These are phyloP conservation scores for Aspergillus ellipticus DNA, from an alignment of 495 filamentous ascomycete genomes.

Conservation along the genomic window DNA sequence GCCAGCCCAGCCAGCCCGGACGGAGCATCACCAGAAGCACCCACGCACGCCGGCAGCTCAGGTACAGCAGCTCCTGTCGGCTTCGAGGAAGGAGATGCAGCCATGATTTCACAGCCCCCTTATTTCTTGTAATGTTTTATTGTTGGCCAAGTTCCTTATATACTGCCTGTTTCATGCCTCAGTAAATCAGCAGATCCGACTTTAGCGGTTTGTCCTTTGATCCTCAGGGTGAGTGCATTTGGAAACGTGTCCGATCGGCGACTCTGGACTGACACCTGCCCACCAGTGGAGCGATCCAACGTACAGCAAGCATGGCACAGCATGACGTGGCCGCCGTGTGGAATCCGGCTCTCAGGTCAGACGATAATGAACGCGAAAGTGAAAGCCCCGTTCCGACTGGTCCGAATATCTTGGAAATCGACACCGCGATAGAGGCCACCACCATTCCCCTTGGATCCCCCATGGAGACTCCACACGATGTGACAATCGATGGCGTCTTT, in stretches of 20 bases:
- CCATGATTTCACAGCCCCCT: not conserved
- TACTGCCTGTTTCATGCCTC: slow-evolving; percentile 10
- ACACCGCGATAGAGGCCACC: slow-evolving; percentile 6
- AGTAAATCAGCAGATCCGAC: slow-evolving; percentile 1
- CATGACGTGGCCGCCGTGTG: slow-evolving; percentile 26
- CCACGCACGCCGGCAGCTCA: not conserved
- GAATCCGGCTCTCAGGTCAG: slow-evolving; percentile 42
- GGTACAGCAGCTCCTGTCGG: slow-evolving; percentile 5
- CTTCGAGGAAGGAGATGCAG: not conserved
- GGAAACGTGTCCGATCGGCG: slow-evolving; percentile 15
- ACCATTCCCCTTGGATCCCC: slow-evolving; percentile 4
- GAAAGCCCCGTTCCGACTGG: slow-evolving; percentile 7
- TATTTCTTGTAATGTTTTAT: slow-evolving; percentile 8
- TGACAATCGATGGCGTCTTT: not conserved
- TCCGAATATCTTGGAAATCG: slow-evolving; percentile 11
- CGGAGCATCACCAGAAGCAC: slow-evolving; percentile 4
- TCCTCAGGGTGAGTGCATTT: slow-evolving; percentile 14
- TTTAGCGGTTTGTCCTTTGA: slow-evolving; percentile 9
- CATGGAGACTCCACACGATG: not conserved
- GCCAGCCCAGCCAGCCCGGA: not conserved
- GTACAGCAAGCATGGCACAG: slow-evolving; percentile 16
- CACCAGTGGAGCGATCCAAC: slow-evolving; percentile 5
- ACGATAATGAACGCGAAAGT: slow-evolving; percentile 11
- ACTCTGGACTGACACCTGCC: slow-evolving; percentile 4
- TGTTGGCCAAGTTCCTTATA: not conserved